Base-by-base conservation (phyloP, 768 basidiomycete genomes). In the Boletus rubroflammeus region DNA sequence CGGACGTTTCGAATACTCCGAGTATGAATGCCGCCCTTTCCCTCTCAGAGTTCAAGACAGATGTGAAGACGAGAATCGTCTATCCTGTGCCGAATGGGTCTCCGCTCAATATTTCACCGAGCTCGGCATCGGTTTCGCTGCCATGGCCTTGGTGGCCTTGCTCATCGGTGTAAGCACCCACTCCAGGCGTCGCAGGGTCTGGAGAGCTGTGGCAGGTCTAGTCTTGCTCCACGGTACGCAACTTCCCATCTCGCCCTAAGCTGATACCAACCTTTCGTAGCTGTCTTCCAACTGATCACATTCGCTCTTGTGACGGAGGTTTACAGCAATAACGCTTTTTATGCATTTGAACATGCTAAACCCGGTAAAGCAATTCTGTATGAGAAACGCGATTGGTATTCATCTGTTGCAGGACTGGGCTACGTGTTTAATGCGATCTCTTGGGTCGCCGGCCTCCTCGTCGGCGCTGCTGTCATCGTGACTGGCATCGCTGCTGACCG, bases 101-200 rank as follows among this genome's bases (percentile, higher is more conserved):
- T 87, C 82, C 42, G 89, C 88, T 15, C 78, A 78, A 2, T 91
- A 88, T 65, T 70, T 80, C 44, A 75, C 78, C n/a, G 80, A 86
- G 64, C 67, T 90, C 10, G 80, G 80, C 41, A 75, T 83, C 31
- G 84, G 87, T 3, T 86, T 86, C 66, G 84, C 80, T 8, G 77
- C 73, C 44, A 71, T 83, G 26, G 80, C 86, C 4, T 69, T 87
- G 35, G 62, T 77, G 0, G 73, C 86, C 8, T 75, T 91, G 45
- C 63, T 84, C 39, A 75, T 90, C 53, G 88, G 89, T 4, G 77
- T 88, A 19, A 87, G 79, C 63, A 89, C 89, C 0, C 82, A 82
- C 62, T 87, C 87, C 15, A 76, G 88, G 47, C 76, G 89, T 59
- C 76, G 87, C 54, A 80, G 89, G 58, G 84, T 90, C 31, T 91